Evolutionary conservation across 2,329 filamentous ascomycete species (phyloP), one percentile per base, ranked within the genome.

Genomic region (Diaporthe citrichinensis): DNA sequence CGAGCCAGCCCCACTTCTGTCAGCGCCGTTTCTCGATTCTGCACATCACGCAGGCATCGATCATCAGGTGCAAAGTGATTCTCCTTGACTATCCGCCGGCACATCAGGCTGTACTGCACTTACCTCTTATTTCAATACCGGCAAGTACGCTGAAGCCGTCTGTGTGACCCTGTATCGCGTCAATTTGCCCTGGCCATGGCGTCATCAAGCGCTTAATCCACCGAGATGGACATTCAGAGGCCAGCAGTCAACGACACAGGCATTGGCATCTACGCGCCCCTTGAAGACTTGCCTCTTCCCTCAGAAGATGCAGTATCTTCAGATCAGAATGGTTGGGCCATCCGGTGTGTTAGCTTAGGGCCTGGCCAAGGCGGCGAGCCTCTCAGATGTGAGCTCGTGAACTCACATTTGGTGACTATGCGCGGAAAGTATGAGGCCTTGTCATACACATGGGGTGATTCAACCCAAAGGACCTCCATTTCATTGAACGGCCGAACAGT

Each of bases 391-490:
- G 46, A 69, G n/a, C 65, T 69, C 8, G 65, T 69, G 1, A 55
- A 36, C n/a, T 69, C 49, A 4, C 65, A 69, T 23, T 25, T 69
- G 65, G 46, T 17, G 4, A 39, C 12, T 23, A 36, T 55, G 65
- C 46, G 65, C 4, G 65, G 65, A 1, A 69, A 69, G 20, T 69
- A 69, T 25, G 65, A 69, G n/a, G 65, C 65, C 23, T 55, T 69
- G 34, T 69, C 65, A 10, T 69, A 69, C 49, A 69, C 65, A 0
- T 69, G 65, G 65, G 65, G 65, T 20, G 49, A 41, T 10, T 39
- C n/a, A 14, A 41, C 23, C 34, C 14, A 20, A 2, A 69, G 25
- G 49, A 14, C n/a, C n/a, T 55, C 34, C 3, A 41, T 69, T 15
- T 53, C 34, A 14, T 28, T 69, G 34, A 53, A 69, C 2, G 49